Evolutionary conservation across 257 asterid species (phyloP), one percentile per base, ranked within the genome.

Genomic region (Lycium barbarum): DNA sequence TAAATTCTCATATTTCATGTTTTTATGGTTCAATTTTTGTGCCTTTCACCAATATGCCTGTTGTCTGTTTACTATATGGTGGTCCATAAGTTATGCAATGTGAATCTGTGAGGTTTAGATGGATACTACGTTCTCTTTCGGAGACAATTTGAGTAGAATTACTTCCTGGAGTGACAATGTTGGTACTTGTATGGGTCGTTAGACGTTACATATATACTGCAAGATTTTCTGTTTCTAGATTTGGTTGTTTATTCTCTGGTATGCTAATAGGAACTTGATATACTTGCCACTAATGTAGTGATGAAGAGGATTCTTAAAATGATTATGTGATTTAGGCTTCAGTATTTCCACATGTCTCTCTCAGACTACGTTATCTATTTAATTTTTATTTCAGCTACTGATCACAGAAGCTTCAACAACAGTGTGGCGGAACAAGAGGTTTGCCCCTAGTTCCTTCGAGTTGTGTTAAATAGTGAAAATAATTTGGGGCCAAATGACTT

Each of bases 391-490:
- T 78, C 92, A 93, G 98, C 79, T 45, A 88, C 55, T 45, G 98
- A 93, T 91, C 94, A 87, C 63, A 91, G 94, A 82, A 92, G 98
- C 90, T 93, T 94, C 93, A 94, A 92, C 88, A 93, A 90, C 89
- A 94, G 97, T 85, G 95, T 93, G 55, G 89, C 89, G 18, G 97
- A 90, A 87, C 86, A 93, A 86, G 94, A 94, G 97, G 97, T 94
- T 26, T 35, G 85, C 57, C 78, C 63, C 63, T 58, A 58, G 22
- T 58, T 58, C 26, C 63, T 58, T 58, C 1, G 63, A 58, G 9
- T 17, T 58, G 10, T 58, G 9, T 58, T 9, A 15, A 57, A 54
- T 54, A 54, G 5, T 58, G 22, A 58, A 58, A 58, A 17, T 58
- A 58, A 14, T 14, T 55, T 14, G n/a, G 61, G 7, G 20, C 61